Evolutionary conservation across 1,284 basidiomycete genomes (phyloP), one percentile per base, ranked within the genome.

Genomic region (Taiwanofungus camphoratus): DNA sequence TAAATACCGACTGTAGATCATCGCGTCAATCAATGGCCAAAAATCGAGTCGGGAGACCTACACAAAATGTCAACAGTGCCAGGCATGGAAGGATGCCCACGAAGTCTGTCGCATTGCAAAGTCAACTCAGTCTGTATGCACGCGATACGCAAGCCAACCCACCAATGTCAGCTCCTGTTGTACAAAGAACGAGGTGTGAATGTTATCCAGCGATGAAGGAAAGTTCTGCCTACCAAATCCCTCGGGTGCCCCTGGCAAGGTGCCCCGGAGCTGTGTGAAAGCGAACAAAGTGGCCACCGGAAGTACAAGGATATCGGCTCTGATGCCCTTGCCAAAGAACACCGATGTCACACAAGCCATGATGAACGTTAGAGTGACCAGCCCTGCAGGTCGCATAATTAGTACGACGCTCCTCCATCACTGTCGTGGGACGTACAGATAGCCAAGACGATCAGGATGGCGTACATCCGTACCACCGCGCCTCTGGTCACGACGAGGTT

Each of bases 201-300:
- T 15, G 5, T 5, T n/a, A n/a, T 33, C 5, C 31, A 33, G n/a
- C 5, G n/a, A 7, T n/a, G 19, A 12, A 41, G 16, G 6, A 18
- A 2, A 2, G 11, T 42, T n/a, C n/a, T n/a, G n/a, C 54, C 37
- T 35, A 58, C 54, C 54, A 24, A 58, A 58, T 3, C 52, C 53
- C n/a, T 35, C 36, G 2, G 52, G 54, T 2, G 56, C 56, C 2
- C 53, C 53, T 2, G 56, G 56, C 4, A 58, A 41, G 11, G 52
- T 58, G 8, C 35, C n/a, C 12, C 56, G 54, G 12, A 58, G 47
- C 23, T 53, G 49, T 3, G 53, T 56, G 41, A 56, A 58, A 8
- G 55, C 55, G 40, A 56, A 56, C 24, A 58, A 48, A 3, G 53
- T 52, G 5, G 52, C 52, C 22, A 53, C 48, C 1, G 56, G 54